Evolutionary conservation across 176 grass and related monocot genomes (phyloP).

Genomic region (Oryza officinalis): DNA sequence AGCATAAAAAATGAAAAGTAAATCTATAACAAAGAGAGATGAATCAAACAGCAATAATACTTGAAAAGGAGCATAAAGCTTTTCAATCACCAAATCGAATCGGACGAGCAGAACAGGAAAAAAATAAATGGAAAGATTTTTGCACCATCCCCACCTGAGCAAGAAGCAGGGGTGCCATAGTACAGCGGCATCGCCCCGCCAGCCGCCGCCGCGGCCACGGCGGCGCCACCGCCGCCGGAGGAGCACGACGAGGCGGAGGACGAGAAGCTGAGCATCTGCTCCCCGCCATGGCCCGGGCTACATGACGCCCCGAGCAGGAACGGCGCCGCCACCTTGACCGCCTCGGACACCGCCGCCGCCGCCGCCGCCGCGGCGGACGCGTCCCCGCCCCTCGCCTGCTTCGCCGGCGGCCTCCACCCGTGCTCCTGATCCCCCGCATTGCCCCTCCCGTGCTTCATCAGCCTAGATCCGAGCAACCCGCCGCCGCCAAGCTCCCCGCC

Average conservation of each 20-base stretch:
- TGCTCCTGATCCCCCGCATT: constrained; percentile 47
- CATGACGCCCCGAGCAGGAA: constrained; percentile 46
- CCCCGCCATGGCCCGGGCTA: constrained; percentile 50
- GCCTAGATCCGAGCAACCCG: constrained; percentile 59
- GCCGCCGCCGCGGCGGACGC: not conserved
- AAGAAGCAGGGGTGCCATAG: constrained; percentile 60
- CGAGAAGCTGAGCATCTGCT: constrained; percentile 96
- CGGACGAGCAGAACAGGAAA: not conserved
- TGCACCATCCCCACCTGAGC: constrained; percentile 47
- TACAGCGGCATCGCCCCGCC: constrained; percentile 62
- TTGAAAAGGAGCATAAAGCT: constrained; percentile 24
- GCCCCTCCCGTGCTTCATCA: constrained; percentile 66
- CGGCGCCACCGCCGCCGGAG: not conserved
- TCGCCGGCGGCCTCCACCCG: constrained; percentile 46
- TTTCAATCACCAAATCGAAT: constrained; percentile 32
- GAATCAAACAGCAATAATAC: constrained; percentile 36
- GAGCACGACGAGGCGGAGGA: constrained; percentile 39
- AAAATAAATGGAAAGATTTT: not conserved
- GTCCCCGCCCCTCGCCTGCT: constrained; percentile 48
- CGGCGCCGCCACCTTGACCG: constrained; percentile 56
- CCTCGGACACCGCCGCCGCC: constrained; percentile 28
- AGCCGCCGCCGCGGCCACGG: fast-evolving
- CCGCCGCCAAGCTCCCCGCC: constrained; percentile 24
- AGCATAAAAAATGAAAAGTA: not conserved
- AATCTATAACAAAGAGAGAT: constrained; percentile 16